Percentiles rank a stretch among this genome's conserved stretches.
Evolutionary conservation across 495 filamentous ascomycete genomes (phyloP).

Genomic region (Annulohypoxylon stygium): DNA sequence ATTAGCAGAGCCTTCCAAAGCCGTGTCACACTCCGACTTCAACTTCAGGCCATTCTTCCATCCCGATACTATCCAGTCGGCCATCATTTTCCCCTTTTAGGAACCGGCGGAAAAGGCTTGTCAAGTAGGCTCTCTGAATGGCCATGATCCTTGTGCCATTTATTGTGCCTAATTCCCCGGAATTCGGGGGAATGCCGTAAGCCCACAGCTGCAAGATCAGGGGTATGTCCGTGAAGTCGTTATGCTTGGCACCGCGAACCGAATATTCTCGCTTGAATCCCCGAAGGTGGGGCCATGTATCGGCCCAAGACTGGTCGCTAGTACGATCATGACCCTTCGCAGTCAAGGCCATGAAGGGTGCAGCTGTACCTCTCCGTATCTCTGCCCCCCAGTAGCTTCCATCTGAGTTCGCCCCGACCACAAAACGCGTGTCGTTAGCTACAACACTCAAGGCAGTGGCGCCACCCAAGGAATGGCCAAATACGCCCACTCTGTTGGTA

Average conservation of each 20-base stretch:
- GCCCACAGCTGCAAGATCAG: conserved; percentile 27
- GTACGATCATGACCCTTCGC: conserved; percentile 8
- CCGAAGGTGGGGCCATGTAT: conserved; percentile 14
- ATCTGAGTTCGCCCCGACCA: conserved; percentile 64
- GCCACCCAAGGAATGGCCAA: conserved; percentile 70
- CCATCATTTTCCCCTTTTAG: conserved; percentile 30
- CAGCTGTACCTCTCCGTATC: conserved; percentile 27
- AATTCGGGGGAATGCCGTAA: not conserved
- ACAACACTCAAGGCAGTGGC: conserved; percentile 51
- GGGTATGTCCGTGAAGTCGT: conserved; percentile 23
- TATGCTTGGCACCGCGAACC: conserved; percentile 32
- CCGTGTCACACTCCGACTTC: conserved; percentile 22
- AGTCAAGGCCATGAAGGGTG: conserved; percentile 28
- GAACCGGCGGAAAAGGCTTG: conserved; percentile 24
- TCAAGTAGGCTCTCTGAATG: conserved; percentile 29
- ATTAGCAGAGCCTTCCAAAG: too few relatives aligned
- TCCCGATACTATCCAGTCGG: conserved; percentile 29
- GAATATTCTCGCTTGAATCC: conserved; percentile 24
- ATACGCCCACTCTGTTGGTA: conserved; percentile 53
- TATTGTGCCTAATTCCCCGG: conserved; percentile 15
- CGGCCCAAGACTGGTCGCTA: not conserved
- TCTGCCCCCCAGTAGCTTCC: conserved; percentile 54
- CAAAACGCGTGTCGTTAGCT: conserved; percentile 56
- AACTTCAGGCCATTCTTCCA: conserved; percentile 31
- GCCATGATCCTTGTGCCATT: conserved; percentile 23